Evolutionary conservation across 305 asterid species (phyloP), one percentile per base, ranked within the genome.

Genomic region (Withania somnifera): DNA sequence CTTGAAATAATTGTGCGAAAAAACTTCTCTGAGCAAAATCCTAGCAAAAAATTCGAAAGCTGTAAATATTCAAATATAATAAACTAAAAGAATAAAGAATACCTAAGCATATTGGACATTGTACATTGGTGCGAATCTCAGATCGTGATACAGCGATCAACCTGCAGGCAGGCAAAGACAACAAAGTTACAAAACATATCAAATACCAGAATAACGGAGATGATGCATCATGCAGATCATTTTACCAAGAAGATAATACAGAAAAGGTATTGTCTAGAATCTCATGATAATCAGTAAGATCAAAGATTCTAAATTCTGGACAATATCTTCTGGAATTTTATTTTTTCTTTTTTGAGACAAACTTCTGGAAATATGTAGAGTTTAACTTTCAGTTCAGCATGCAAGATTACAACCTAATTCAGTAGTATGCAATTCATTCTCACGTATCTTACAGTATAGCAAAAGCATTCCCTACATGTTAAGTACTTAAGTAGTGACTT

Each of bases 31-130:
- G 83, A 60, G 26, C 20, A 53, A 73, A 61, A 80, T 81, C 86
- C 89, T 83, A 83, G 82, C 88, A 81, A 87, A 63, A 84, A 71
- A 77, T 75, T 61, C 66, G n/a, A 54, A 71, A 63, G 77, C 57
- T 77, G 50, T 83, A 67, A 50, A 71, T 68, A 86, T 86, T 71
- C 75, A 30, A 68, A 84, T 36, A 67, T 47, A 32, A 26, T 11
- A 77, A 52, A 42, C 2, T 52, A 22, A 20, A 82, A 79, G 36
- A 81, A 53, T 14, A 80, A 42, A 34, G 47, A 79, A 47, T 88
- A 88, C 89, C 90, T 88, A 88, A 86, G 85, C 89, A 88, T 69
- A 88, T 88, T 75, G 88, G 89, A 34, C 90, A 88, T 69, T 86
- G 89, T 77, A 88, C 87, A 86, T 84, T 83, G 81, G 79, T 82